phyloP scores from a whole-genome alignment of 768 basidiomycete genomes.

The Glaciozyma martinii region DNA sequence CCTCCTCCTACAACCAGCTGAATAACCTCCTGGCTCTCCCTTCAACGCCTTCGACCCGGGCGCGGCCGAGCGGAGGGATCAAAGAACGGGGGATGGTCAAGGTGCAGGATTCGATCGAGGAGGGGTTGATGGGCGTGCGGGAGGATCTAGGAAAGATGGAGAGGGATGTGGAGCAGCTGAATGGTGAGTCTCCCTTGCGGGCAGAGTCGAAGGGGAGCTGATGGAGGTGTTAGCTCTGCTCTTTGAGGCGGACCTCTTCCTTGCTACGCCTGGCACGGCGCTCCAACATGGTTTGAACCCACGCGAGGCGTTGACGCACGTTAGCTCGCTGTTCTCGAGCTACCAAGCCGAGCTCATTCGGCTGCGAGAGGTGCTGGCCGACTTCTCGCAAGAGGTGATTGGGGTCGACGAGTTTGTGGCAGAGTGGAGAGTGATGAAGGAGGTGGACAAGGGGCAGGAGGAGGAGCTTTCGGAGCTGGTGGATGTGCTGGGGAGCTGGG shows the following conservation, averaged over 20 bases:
- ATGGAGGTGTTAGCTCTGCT: conserved; percentile 7
- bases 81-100: conserved; percentile 16
- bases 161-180: conserved; percentile 22
- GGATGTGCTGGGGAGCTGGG: conserved; percentile 28
- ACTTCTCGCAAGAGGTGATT: conserved; percentile 30
- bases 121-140: conserved; percentile 16
- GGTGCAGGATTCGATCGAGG: conserved; percentile 28
- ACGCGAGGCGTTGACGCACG: conserved; percentile 24
- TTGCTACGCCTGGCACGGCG: conserved; percentile 13
- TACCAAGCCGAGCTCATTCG: conserved; percentile 30
- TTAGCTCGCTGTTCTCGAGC: conserved; percentile 17
- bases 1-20: conserved; percentile 16
- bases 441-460: conserved; percentile 31
- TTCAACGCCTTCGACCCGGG: conserved; percentile 13
- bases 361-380: conserved; percentile 28
- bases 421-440: conserved; percentile 31
- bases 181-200: not conserved
- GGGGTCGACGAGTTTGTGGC: conserved; percentile 22
- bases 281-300: conserved; percentile 28
- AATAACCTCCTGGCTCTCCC: conserved; percentile 25
- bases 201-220: no score
- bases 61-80: conserved; percentile 24
- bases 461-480: conserved; percentile 25
- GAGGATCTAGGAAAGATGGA: conserved; percentile 30
- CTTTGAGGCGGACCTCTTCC: conserved; percentile 28